phyloP scores from a whole-genome alignment of 768 basidiomycete genomes.

The Boletus vinaceobasis region DNA sequence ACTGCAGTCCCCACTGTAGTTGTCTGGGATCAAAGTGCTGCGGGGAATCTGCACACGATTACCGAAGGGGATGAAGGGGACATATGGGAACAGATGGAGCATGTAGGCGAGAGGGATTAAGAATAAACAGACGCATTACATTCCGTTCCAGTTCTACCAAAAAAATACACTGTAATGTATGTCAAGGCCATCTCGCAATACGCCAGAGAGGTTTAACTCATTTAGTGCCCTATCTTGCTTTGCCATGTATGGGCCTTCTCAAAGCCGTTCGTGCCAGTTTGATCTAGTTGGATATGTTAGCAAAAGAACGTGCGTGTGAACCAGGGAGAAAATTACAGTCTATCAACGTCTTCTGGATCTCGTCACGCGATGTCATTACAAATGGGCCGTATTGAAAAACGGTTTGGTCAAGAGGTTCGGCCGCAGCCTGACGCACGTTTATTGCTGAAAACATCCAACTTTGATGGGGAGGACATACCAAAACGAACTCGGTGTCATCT shows the following conservation, averaged over 20 bases:
- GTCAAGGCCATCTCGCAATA: not conserved
- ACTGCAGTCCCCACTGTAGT: constrained; percentile 60
- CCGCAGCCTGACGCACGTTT: constrained; percentile 54
- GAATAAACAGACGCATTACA: constrained; percentile 11
- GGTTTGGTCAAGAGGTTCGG: constrained; percentile 84
- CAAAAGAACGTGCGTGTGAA: not conserved
- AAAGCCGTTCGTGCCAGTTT: constrained; percentile 78
- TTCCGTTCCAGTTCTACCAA: not conserved
- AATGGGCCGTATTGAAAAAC: constrained; percentile 88
- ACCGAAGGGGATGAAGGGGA: constrained; percentile 49
- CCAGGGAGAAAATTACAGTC: constrained; percentile 58
- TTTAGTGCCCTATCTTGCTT: constrained; percentile 62
- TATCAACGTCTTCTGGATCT: constrained; percentile 75
- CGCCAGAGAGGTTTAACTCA: not conserved
- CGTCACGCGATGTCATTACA: constrained; percentile 78
- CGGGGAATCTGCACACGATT: constrained; percentile 9
- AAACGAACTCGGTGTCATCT: constrained; percentile 67
- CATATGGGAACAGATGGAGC: constrained; percentile 66
- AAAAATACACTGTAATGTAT: not conserved
- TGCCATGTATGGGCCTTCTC: constrained; percentile 87
- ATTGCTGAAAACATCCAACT: not conserved
- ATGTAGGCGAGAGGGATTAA: constrained; percentile 40
- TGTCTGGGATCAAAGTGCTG: constrained; percentile 53
- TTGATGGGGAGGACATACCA: constrained; percentile 45
- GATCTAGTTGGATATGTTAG: constrained; percentile 45